These are phyloP conservation scores for Exophiala xenobiotica DNA, from an alignment of 2,329 filamentous ascomycete genomes.

Conservation along the genomic window DNA sequence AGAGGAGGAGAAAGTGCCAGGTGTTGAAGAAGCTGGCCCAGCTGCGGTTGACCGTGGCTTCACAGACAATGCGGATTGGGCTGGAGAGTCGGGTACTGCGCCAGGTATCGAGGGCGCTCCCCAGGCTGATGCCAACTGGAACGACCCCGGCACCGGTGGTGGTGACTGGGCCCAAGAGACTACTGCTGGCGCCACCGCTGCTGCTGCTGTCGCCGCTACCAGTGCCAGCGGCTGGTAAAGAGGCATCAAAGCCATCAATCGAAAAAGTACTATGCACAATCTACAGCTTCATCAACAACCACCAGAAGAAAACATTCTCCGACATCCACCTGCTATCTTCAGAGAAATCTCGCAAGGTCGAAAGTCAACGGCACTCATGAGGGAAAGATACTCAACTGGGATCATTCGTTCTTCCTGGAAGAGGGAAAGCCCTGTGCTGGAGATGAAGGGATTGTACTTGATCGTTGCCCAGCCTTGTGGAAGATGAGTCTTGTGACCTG, in stretches of 20 bases:
- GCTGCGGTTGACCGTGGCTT: conserved; percentile 78
- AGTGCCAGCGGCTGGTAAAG: conserved; percentile 35
- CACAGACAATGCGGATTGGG: conserved; percentile 82
- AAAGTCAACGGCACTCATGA: conserved; percentile 78
- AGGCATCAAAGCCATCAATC: conserved; percentile 43
- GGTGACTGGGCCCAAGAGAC: conserved; percentile 47
- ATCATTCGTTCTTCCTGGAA: conserved; percentile 42
- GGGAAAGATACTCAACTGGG: conserved; percentile 92
- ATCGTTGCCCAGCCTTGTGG: conserved; percentile 65
- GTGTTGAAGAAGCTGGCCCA: conserved; percentile 79
- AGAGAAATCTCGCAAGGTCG: conserved; percentile 11
- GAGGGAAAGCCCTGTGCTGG: conserved; percentile 99
- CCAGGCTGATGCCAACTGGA: conserved; percentile 60
- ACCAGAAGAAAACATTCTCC: conserved; percentile 37
- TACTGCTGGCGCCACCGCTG: conserved; percentile 26
- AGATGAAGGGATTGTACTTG: conserved; percentile 75
- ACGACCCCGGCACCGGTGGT: conserved; percentile 51
- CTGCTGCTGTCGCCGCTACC: no score
- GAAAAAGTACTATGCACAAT: not conserved
- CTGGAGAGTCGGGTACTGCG: conserved; percentile 60
- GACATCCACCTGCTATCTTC: conserved; percentile 2
- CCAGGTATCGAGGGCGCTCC: conserved; percentile 64
- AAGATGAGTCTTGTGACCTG: conserved; percentile 2
- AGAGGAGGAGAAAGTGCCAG: conserved; percentile 80
- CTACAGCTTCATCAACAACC: no score